Conservation (phyloP, 2,329 filamentous ascomycete species). For the Plenodomus biglobosus region DNA sequence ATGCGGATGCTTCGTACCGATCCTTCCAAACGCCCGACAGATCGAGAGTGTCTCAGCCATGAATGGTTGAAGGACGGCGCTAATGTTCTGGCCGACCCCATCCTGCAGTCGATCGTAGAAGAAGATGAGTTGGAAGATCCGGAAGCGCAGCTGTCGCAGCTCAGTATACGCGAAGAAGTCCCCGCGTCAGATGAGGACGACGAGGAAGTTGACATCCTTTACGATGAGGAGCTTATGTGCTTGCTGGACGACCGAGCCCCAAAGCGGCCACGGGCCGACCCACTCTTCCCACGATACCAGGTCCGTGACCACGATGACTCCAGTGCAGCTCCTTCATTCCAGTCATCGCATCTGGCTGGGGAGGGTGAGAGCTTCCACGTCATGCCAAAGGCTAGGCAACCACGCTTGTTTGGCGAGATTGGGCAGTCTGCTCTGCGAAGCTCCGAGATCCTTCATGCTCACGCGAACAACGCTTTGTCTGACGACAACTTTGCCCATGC, state of each 20-base stretch:
- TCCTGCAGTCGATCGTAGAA: slow-evolving; percentile 47
- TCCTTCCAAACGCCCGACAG: slow-evolving; percentile 73
- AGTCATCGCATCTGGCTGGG: slow-evolving; percentile 32
- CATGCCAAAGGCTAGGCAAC: slow-evolving; percentile 23
- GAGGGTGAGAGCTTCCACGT: slow-evolving; percentile 34
- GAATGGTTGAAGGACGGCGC: slow-evolving; percentile 67
- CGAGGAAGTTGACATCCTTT: slow-evolving; percentile 32
- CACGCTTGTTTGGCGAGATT: slow-evolving; percentile 64
- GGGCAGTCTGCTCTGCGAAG: slow-evolving; percentile 57
- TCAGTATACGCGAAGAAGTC: slow-evolving; percentile 56
- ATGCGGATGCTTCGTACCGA: slow-evolving; percentile 78
- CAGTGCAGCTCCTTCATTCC: slow-evolving; percentile 44
- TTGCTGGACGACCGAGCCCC: slow-evolving; percentile 40
- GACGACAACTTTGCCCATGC: slow-evolving; percentile 14
- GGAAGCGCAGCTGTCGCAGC: slow-evolving; percentile 43
- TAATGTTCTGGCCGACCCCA: slow-evolving; percentile 39
- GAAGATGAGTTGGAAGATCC: slow-evolving; percentile 65
- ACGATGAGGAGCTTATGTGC: slow-evolving; percentile 40
- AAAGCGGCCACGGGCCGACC: slow-evolving; percentile 49
- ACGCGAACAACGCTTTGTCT: slow-evolving; percentile 35
- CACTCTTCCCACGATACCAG: slow-evolving; percentile 43
- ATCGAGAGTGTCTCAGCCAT: slow-evolving; percentile 69
- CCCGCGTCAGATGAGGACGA: slow-evolving; percentile 35
- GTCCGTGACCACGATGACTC: slow-evolving; percentile 42
- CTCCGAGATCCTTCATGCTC: slow-evolving; percentile 50